Evolutionary conservation across 2,329 filamentous ascomycete genomes (phyloP).

Genomic region (Epichloe typhina): DNA sequence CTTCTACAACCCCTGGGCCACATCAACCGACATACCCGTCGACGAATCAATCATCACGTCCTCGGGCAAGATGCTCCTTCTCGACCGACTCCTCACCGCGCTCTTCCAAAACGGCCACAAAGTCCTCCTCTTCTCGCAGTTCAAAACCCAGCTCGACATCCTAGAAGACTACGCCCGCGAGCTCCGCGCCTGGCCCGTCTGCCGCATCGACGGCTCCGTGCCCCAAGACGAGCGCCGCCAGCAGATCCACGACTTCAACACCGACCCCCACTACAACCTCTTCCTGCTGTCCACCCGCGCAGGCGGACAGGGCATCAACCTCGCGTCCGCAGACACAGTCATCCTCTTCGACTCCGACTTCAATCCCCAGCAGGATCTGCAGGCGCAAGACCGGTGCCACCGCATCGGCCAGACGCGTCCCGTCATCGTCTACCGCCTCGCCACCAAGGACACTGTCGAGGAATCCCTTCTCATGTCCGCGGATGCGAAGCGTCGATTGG

Average conservation of each 20-base stretch:
- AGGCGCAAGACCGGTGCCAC: slow-evolving; percentile 91
- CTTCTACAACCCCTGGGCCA: slow-evolving; percentile 84
- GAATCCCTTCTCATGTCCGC: slow-evolving; percentile 76
- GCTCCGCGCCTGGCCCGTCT: slow-evolving; percentile 68
- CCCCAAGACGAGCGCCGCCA: slow-evolving; percentile 56
- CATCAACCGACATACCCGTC: slow-evolving; percentile 41
- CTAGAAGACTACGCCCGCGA: slow-evolving; percentile 69
- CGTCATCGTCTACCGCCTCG: slow-evolving; percentile 85
- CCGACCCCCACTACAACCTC: slow-evolving; percentile 49
- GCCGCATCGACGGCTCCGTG: slow-evolving; percentile 83
- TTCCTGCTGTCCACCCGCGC: slow-evolving; percentile 86
- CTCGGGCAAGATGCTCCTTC: slow-evolving; percentile 89
- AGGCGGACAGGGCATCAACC: slow-evolving; percentile 89
- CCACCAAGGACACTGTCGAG: slow-evolving; percentile 86
- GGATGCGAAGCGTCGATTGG: slow-evolving; percentile 79
- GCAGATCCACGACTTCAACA: slow-evolving; percentile 65
- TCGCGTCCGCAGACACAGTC: slow-evolving; percentile 82
- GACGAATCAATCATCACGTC: slow-evolving; percentile 76
- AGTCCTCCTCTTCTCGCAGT: slow-evolving; percentile 91
- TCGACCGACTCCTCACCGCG: slow-evolving; percentile 70
- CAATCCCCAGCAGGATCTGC: slow-evolving; percentile 94
- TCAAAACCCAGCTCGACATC: slow-evolving; percentile 87
- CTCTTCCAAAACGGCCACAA: slow-evolving; percentile 71
- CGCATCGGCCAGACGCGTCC: slow-evolving; percentile 87
- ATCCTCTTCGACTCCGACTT: slow-evolving; percentile 82